Evolutionary conservation across 2,329 filamentous ascomycete species (phyloP).

Genomic region (Verticillium nonalfalfae): DNA sequence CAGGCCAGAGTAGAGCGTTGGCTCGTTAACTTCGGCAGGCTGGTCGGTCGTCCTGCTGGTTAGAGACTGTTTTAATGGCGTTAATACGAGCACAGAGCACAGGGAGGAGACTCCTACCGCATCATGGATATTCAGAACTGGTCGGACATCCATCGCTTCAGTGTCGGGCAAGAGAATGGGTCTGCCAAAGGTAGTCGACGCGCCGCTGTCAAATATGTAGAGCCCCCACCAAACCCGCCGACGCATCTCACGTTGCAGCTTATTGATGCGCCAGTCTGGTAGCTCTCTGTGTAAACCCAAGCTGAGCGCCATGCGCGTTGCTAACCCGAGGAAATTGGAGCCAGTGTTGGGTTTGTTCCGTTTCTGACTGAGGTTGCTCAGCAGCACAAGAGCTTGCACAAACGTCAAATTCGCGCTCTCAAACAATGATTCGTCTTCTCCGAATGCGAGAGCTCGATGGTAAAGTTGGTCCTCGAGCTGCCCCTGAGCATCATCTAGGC

Average conservation of each 20-base stretch:
- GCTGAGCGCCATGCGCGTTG: conserved; percentile 38
- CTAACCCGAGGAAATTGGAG: conserved; percentile 39
- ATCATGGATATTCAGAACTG: conserved; percentile 21
- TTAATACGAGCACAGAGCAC: background rate
- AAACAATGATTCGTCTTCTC: conserved; percentile 20
- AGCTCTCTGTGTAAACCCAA: conserved; percentile 39
- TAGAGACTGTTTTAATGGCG: conserved; percentile 9
- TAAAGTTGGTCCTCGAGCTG: conserved; percentile 21
- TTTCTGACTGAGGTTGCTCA: conserved; percentile 37
- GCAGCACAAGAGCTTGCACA: conserved; percentile 20
- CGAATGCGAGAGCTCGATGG: conserved; percentile 18
- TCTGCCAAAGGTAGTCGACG: conserved; percentile 34
- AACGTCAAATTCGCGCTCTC: conserved; percentile 24
- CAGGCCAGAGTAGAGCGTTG: conserved; percentile 20
- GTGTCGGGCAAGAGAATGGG: conserved; percentile 19
- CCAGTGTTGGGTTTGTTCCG: conserved; percentile 40
- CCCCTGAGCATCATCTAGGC: conserved; percentile 16
- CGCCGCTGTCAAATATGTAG: conserved; percentile 38
- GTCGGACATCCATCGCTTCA: conserved; percentile 21
- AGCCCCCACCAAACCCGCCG: conserved; percentile 34
- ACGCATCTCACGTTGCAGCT: conserved; percentile 26
- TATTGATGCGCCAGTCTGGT: conserved; percentile 21
- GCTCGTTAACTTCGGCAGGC: conserved; percentile 14
- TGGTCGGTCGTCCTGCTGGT: conserved; percentile 15
- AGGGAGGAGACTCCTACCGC: conserved; percentile 6